Base-by-base conservation (phyloP, 345 rosid species). In the Eucalyptus melliodora region DNA sequence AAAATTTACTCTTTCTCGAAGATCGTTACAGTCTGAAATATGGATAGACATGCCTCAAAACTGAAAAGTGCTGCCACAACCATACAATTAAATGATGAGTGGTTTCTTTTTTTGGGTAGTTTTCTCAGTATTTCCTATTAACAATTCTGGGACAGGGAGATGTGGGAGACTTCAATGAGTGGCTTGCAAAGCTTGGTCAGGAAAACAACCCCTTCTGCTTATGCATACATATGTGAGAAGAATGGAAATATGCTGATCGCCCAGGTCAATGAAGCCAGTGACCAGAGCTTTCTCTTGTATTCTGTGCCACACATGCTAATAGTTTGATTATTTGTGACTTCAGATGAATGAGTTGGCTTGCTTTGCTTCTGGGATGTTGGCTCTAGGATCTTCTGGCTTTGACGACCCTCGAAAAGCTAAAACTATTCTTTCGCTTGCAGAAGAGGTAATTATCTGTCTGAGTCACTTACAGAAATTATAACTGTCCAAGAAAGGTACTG, bases 261-360 rank as follows among this genome's bases (percentile, higher is more conserved):
- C 85, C 95, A 94, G 94, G 99, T 98, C 47, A 0, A 86, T 87
- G 44, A 88, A 50, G 86, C 62, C 62, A 31, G 30, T 51, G 45
- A 86, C 40, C 56, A 93, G 81, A 49, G 82, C 42, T 92, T 88
- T 12, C 37, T 69, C 44, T 30, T 88, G 17, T 87, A 42, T 24
- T 44, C 34, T 51, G 87, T 86, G 3, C 49, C 31, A 30, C n/a
- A 62, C 50, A 88, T 89, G 49, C 89, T 88, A 86, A 53, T 87
- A 69, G 45, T 77, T 60, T 26, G 31, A 87, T 47, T 50, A 21
- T 50, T 87, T 86, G 51, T 87, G 40, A 9, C 67, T 92, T 92
- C 93, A 98, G 99, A 98, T 98, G 99, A 95, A 96, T 92, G 99
- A 98, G 91, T 91, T 98, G 90, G 99, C 99, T 16, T 98, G 99